These are phyloP conservation scores for Symbiotaphrina buchneri DNA, from an alignment of 495 filamentous ascomycete species.

Conservation along the genomic window DNA sequence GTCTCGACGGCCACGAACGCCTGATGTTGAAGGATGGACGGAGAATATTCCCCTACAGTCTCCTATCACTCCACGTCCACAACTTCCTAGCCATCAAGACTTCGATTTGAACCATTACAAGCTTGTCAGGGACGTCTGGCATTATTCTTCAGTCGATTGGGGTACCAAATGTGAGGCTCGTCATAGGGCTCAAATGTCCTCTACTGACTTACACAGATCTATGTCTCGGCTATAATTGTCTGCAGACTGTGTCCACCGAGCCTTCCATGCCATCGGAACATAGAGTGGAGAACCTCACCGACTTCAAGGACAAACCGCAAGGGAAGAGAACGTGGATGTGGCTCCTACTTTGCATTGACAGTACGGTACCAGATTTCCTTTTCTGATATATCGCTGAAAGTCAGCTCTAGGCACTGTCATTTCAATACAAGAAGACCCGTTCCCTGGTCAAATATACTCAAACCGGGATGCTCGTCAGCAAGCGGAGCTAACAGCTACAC, in stretches of 20 bases:
- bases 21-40: not conserved
- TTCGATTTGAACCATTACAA: slow-evolving; percentile 20
- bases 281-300: not conserved
- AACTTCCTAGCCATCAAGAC: slow-evolving; percentile 5
- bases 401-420: slow-evolving; percentile 54
- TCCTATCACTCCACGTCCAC: not conserved
- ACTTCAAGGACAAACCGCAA: slow-evolving; percentile 25
- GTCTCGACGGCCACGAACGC: not conserved
- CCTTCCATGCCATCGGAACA: slow-evolving; percentile 8
- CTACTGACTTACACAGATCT: slow-evolving; percentile 25
- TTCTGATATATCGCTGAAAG: slow-evolving; percentile 5
- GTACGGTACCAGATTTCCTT: slow-evolving; percentile 14
- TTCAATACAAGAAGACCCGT: slow-evolving; percentile 53
- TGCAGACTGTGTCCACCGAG: slow-evolving; percentile 30
- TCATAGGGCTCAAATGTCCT: not conserved
- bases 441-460: slow-evolving; percentile 16
- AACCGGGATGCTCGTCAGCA: slow-evolving; percentile 12
- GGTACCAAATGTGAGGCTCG: slow-evolving; percentile 14
- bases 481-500: slow-evolving; percentile 25
- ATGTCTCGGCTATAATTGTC: slow-evolving; percentile 63
- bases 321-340: slow-evolving; percentile 53
- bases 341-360: slow-evolving; percentile 63
- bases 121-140: slow-evolving; percentile 39
- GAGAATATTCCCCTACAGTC: not conserved
- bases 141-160: slow-evolving; percentile 38